A percentile compares a stretch with the other conserved stretches of the same genome.
phyloP scores from a whole-genome alignment of 306 rosid species.

The Prunus mongolica region DNA sequence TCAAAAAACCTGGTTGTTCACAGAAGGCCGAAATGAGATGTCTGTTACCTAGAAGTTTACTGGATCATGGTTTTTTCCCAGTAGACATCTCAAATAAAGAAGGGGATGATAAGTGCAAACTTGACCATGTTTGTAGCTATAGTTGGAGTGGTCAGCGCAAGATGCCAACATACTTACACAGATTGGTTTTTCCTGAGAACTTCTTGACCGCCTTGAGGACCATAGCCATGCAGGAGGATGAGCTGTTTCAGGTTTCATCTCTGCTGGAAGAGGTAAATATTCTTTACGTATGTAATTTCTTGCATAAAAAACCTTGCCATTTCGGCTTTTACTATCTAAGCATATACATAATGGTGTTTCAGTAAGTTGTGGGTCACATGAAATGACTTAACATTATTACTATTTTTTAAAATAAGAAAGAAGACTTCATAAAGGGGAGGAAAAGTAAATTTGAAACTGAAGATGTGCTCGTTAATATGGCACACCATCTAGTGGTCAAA shows the following conservation, averaged over 20 bases:
- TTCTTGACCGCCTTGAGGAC: constrained; percentile 80
- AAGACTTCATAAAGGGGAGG: not conserved
- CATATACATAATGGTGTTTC: not conserved
- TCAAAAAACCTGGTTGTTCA: constrained; percentile 12
- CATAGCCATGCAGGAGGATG: constrained; percentile 77
- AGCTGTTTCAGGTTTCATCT: constrained; percentile 72
- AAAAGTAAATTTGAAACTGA: too few species aligned
- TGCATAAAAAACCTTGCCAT: not conserved
- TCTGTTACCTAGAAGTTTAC: constrained; percentile 67
- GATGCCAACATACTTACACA: constrained; percentile 65
- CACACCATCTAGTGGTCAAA: not conserved
- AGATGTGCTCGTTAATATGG: not conserved
- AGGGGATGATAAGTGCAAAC: constrained; percentile 33
- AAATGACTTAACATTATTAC: not conserved
- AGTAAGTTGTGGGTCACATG: not conserved
- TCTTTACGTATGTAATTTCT: constrained; percentile 10
- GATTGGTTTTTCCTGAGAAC: constrained; percentile 80
- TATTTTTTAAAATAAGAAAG: not conserved
- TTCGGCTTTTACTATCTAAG: not conserved
- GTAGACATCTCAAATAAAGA: constrained; percentile 25
- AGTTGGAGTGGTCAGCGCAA: constrained; percentile 97
- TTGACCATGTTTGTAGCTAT: constrained; percentile 43
- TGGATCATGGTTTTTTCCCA: constrained; percentile 73
- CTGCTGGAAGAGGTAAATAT: constrained; percentile 78
- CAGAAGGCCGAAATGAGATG: constrained; percentile 96